These are phyloP conservation scores for Helotiales sp. DNA, from an alignment of 2,329 filamentous ascomycete genomes.

Conservation along the genomic window DNA sequence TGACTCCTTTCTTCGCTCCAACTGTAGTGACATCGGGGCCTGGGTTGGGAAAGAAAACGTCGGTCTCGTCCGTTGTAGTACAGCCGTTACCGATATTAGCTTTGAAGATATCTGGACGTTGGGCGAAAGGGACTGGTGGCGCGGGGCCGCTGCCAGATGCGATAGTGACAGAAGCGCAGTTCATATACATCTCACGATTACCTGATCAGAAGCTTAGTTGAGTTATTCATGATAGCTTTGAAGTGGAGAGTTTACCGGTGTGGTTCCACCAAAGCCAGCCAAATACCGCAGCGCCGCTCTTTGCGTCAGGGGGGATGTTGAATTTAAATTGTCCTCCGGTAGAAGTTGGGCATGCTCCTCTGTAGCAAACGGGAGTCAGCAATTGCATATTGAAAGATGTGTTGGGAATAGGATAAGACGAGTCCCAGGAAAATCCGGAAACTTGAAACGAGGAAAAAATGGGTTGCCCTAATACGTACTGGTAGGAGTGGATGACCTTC, in stretches of 20 bases:
- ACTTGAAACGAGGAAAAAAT: no score
- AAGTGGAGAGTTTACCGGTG: neutral
- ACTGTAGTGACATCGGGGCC: slow-evolving; percentile 49
- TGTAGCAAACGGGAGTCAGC: no score
- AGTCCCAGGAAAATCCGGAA: no score
- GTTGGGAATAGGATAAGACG: no score
- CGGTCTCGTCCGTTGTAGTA: slow-evolving; percentile 51
- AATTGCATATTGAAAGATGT: no score
- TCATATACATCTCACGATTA: slow-evolving; percentile 72
- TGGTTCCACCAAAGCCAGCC: slow-evolving; percentile 54
- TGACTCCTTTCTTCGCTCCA: slow-evolving; percentile 18
- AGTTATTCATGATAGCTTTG: neutral
- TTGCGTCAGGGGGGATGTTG: slow-evolving; percentile 39
- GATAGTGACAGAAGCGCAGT: slow-evolving; percentile 64
- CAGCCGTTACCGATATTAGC: slow-evolving; percentile 61
- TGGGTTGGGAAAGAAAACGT: slow-evolving; percentile 60
- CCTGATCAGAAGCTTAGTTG: slow-evolving; percentile 43
- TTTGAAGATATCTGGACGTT: slow-evolving; percentile 61
- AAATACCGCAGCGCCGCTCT: slow-evolving; percentile 35
- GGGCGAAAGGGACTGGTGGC: slow-evolving; percentile 46
- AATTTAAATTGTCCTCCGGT: slow-evolving; percentile 35
- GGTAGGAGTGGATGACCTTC: slow-evolving; percentile 62
- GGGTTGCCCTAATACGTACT: no score
- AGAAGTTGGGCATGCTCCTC: slow-evolving; percentile 34
- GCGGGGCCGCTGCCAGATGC: slow-evolving; percentile 29